phyloP scores from a whole-genome alignment of 306 rosid species.

The Macrotyloma uniflorum region DNA sequence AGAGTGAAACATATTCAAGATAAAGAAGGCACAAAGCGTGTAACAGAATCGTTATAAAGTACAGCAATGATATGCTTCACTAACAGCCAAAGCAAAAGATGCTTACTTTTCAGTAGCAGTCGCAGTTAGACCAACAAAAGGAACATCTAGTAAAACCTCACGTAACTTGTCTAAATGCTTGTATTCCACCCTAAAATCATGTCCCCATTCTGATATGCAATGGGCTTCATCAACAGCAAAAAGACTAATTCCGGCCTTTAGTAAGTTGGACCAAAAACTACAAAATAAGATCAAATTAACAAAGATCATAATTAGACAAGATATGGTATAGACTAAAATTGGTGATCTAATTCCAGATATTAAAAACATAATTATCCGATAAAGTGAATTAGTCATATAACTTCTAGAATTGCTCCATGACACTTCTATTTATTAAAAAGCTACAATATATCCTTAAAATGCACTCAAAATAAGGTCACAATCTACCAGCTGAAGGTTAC shows the following conservation, averaged over 20 bases:
- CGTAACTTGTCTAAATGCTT: conserved; percentile 78
- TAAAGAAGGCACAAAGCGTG: conserved; percentile 7
- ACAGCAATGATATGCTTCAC: conserved; percentile 24
- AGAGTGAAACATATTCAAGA: conserved; percentile 21
- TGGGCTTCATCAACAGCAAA: conserved; percentile 96
- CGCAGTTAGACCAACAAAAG: conserved; percentile 89
- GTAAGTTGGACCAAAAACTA: conserved; percentile 95
- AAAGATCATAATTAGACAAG: conserved; percentile 28
- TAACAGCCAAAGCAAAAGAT: conserved; percentile 36
- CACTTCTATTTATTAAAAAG: not conserved
- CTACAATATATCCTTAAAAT: not conserved
- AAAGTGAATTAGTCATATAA: not conserved
- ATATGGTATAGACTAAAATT: not conserved
- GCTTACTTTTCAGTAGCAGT: conserved; percentile 89
- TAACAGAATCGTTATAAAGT: conserved; percentile 21
- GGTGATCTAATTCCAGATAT: not conserved
- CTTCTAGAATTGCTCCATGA: not conserved
- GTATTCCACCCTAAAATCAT: conserved; percentile 92
- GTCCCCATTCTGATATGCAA: conserved; percentile 97
- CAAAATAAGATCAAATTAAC: conserved; percentile 31
- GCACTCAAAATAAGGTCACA: conserved; percentile 20
- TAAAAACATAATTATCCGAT: not conserved
- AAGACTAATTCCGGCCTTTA: conserved; percentile 72
- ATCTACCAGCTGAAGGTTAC: conserved; percentile 4
- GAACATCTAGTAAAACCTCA: conserved; percentile 66